phyloP scores from a whole-genome alignment of 805 yeast genomes.

The Jamesozyma spencerorum region DNA sequence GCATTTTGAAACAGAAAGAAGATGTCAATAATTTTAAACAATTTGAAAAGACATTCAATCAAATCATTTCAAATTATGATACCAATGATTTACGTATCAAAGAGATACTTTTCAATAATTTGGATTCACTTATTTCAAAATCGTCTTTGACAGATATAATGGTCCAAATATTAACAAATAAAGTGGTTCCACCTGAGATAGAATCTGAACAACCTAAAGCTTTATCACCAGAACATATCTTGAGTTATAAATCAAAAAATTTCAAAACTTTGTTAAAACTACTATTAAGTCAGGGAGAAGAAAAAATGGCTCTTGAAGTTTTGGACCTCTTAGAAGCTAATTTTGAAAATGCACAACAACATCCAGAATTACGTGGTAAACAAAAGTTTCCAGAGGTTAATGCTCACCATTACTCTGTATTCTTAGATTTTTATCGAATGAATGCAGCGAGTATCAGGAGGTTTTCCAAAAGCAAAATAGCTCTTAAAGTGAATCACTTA shows the following conservation, averaged over 20 bases:
- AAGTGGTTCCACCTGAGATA: constrained; percentile 9
- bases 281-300: constrained; percentile 17
- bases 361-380: constrained; percentile 1
- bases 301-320: constrained; percentile 28
- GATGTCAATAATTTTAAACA: constrained; percentile 7
- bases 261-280: constrained; percentile 22
- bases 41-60: constrained; percentile 13
- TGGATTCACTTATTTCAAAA: constrained; percentile 12
- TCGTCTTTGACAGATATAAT: constrained; percentile 9
- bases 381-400: constrained; percentile 32
- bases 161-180: constrained; percentile 7
- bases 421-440: constrained; percentile 28
- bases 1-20: background rate
- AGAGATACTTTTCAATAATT: constrained; percentile 15
- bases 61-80: constrained; percentile 14
- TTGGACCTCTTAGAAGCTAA: constrained; percentile 28
- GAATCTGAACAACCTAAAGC: background rate
- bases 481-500: background rate
- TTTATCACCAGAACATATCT: constrained; percentile 6
- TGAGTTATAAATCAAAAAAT: constrained; percentile 7
- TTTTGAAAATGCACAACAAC: constrained; percentile 3
- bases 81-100: constrained; percentile 10
- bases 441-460: constrained; percentile 1
- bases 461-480: constrained; percentile 13
- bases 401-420: constrained; percentile 35